phyloP scores from a whole-genome alignment of 495 filamentous ascomycete genomes.

The Chaetomidium leptoderma region DNA sequence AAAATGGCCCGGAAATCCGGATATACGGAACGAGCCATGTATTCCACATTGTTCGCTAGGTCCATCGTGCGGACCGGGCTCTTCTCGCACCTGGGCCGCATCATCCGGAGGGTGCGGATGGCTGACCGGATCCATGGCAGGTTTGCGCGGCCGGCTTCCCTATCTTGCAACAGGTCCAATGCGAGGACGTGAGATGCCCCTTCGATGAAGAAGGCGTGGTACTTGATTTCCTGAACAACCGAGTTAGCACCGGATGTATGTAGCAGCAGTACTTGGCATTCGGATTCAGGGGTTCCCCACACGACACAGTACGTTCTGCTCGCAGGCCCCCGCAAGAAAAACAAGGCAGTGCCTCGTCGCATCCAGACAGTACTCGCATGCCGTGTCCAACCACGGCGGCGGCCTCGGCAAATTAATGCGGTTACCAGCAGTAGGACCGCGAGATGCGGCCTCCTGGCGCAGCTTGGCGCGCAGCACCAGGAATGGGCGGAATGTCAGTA shows the following conservation, averaged over 20 bases:
- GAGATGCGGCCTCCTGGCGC: neutral
- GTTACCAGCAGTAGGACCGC: neutral
- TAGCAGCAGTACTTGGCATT: neutral
- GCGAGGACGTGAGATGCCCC: constrained; percentile 1
- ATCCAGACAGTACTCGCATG: constrained; percentile 6
- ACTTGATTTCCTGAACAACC: constrained; percentile 3
- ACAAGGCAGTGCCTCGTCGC: constrained; percentile 5
- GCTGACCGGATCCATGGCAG: neutral
- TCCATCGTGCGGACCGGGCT: neutral
- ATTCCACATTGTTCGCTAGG: neutral
- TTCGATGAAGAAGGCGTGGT: constrained; percentile 6
- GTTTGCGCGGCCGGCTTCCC: constrained; percentile 1
- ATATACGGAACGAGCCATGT: constrained; percentile 5
- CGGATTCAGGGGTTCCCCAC: neutral
- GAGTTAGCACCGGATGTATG: neutral
- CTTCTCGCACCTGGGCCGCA: neutral
- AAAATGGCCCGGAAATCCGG: constrained; percentile 6
- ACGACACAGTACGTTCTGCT: constrained; percentile 3
- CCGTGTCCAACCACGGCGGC: constrained; percentile 6
- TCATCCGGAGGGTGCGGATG: constrained; percentile 3
- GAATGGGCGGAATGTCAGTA: constrained; percentile 1
- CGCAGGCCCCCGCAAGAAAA: constrained; percentile 1
- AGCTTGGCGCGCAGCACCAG: constrained; percentile 2
- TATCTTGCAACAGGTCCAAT: constrained; percentile 1
- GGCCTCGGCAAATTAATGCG: neutral